These are phyloP conservation scores for Populus alba DNA, from an alignment of 345 rosid species.

Conservation along the genomic window DNA sequence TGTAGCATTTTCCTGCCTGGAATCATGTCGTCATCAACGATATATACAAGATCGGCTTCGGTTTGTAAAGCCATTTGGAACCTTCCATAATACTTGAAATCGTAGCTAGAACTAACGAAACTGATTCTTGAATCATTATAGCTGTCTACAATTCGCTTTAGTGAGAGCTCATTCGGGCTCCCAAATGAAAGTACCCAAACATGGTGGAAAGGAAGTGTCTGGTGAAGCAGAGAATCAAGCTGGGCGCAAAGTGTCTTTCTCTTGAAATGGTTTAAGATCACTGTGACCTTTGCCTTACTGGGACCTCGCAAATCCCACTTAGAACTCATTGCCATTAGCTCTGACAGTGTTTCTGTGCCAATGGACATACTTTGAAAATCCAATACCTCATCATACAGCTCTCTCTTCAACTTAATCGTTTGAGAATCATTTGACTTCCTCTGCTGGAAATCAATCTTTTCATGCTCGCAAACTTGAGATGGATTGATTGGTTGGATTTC, in stretches of 20 bases:
- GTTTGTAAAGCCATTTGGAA: constrained; percentile 96
- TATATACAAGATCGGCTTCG: constrained; percentile 80
- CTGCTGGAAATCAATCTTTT: constrained; percentile 84
- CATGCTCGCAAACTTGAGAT: constrained; percentile 70
- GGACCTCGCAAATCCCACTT: constrained; percentile 71
- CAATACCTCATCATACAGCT: constrained; percentile 59
- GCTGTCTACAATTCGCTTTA: constrained; percentile 67
- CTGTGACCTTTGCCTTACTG: constrained; percentile 68
- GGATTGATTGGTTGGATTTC: constrained; percentile 41
- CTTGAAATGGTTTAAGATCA: constrained; percentile 92
- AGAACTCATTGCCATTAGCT: constrained; percentile 80
- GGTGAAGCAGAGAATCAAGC: constrained; percentile 79
- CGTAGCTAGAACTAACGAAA: constrained; percentile 86
- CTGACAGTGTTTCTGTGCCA: constrained; percentile 64
- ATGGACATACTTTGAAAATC: constrained; percentile 54
- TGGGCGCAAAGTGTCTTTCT: constrained; percentile 92
- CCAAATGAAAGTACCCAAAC: constrained; percentile 96
- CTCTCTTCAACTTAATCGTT: constrained; percentile 80
- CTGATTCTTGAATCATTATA: constrained; percentile 90
- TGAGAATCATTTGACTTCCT: constrained; percentile 72
- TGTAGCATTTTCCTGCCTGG: constrained; percentile 92
- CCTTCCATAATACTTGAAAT: constrained; percentile 95
- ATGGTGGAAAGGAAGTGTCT: constrained; percentile 86
- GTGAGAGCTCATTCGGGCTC: constrained; percentile 67
- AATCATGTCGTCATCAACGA: constrained; percentile 92